These are phyloP conservation scores for Cyclospora cayetanensis DNA, from an alignment of 169 alveolate species.

Conservation along the genomic window DNA sequence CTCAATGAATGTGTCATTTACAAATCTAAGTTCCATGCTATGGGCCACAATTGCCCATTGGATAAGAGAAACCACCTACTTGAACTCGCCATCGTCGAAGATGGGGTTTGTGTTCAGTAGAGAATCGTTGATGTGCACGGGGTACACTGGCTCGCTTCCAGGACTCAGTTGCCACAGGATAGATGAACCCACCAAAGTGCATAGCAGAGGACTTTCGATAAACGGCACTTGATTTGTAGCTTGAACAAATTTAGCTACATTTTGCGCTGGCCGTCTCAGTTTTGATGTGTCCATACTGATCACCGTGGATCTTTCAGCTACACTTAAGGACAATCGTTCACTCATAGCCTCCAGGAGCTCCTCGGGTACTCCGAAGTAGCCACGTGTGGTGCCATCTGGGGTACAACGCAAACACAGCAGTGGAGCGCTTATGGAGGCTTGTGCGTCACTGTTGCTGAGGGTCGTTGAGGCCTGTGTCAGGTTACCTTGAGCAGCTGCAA, in stretches of 20 bases:
- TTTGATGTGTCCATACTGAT: too few relatives aligned
- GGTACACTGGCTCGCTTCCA: slow-evolving; percentile 72
- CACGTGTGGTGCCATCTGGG: slow-evolving; percentile 37
- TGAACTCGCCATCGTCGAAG: slow-evolving; percentile 78
- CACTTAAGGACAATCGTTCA: not conserved
- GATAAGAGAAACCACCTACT: not conserved
- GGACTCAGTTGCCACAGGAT: slow-evolving; percentile 22
- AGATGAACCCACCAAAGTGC: slow-evolving; percentile 1
- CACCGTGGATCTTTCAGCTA: too few relatives aligned
- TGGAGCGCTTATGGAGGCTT: not conserved
- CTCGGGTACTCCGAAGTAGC: slow-evolving; percentile 4
- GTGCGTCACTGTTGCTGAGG: not conserved
- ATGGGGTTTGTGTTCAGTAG: slow-evolving; percentile 77
- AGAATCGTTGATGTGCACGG: slow-evolving; percentile 78
- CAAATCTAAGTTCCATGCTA: not conserved
- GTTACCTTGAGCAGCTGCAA: not conserved
- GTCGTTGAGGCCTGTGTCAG: not conserved
- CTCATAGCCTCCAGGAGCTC: not conserved
- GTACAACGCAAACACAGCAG: too few relatives aligned
- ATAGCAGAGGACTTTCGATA: slow-evolving; percentile 14
- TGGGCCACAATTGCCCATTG: not conserved
- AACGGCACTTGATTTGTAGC: not conserved
- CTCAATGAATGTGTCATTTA: not conserved
- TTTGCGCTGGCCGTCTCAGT: not conserved
- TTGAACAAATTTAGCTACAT: not conserved